Percentiles rank a stretch among this genome's conserved stretches.
These are phyloP conservation scores for Udeniomyces megalosporus DNA, from an alignment of 768 basidiomycete genomes.

Conservation along the genomic window DNA sequence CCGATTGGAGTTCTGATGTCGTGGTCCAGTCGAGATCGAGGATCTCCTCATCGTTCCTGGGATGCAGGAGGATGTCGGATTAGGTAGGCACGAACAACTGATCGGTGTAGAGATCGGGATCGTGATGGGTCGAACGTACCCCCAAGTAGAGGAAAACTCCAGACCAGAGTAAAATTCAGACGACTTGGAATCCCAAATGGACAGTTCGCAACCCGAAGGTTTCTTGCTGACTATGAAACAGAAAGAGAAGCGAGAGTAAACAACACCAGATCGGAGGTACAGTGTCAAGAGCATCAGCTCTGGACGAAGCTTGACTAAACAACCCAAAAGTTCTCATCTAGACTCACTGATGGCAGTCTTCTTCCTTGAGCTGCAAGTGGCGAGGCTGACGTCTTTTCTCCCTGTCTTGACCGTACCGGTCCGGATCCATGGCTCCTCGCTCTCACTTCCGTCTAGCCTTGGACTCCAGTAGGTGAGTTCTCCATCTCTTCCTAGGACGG, in stretches of 20 bases:
- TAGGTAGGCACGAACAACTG: not conserved
- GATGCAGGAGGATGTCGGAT: not conserved
- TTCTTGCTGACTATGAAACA: not conserved
- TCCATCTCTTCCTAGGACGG: constrained; percentile 60
- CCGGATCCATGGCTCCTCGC: constrained; percentile 33
- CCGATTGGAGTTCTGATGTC: constrained; percentile 65
- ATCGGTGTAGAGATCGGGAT: too few species aligned
- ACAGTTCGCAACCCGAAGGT: constrained; percentile 40
- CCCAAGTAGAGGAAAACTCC: constrained; percentile 50
- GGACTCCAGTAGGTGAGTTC: constrained; percentile 78
- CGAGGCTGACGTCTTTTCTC: constrained; percentile 47
- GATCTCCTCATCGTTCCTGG: constrained; percentile 28
- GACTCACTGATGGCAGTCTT: constrained; percentile 70
- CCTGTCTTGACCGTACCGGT: constrained; percentile 43
- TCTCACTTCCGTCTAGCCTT: constrained; percentile 28
- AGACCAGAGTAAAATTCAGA: constrained; percentile 84
- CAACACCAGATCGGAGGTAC: too few species aligned
- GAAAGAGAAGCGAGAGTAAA: too few species aligned
- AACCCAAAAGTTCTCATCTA: not conserved
- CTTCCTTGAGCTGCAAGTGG: constrained; percentile 74
- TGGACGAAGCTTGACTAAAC: constrained; percentile 29
- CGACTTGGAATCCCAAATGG: constrained; percentile 91
- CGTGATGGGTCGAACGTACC: constrained; percentile 35
- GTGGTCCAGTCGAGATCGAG: constrained; percentile 86
- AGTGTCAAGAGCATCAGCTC: too few species aligned